These are phyloP conservation scores for Hypsizygus marmoreus DNA, from an alignment of 768 basidiomycete species.

Conservation along the genomic window DNA sequence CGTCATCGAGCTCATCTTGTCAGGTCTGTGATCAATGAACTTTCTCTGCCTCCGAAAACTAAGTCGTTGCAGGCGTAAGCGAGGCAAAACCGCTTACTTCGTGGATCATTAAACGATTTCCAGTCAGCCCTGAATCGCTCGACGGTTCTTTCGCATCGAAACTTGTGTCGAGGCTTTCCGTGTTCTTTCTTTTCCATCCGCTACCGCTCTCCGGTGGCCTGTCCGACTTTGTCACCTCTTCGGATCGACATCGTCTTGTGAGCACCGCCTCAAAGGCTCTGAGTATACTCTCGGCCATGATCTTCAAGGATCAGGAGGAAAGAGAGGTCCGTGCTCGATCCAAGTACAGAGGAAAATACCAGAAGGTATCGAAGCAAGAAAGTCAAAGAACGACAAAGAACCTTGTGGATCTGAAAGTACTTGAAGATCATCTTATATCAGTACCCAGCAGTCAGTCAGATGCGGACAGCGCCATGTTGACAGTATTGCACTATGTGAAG, in stretches of 20 bases:
- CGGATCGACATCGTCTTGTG: constrained; percentile 10
- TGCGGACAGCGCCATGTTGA: constrained; percentile 4
- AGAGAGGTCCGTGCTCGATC: constrained; percentile 2
- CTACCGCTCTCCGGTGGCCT: background rate
- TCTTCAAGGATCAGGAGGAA: background rate
- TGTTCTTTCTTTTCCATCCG: constrained; percentile 7
- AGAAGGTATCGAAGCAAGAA: background rate
- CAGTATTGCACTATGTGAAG: constrained; percentile 17
- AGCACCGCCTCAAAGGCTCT: constrained; percentile 11
- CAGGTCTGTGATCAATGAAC: constrained; percentile 18
- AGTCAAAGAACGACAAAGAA: background rate
- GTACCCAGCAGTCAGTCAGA: constrained; percentile 11
- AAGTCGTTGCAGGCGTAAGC: constrained; percentile 12
- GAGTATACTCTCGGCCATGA: background rate
- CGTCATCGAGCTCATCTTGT: constrained; percentile 26
- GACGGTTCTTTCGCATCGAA: constrained; percentile 12
- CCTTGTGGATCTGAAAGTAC: constrained; percentile 13
- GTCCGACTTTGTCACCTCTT: background rate
- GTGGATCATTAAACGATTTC: constrained; percentile 36
- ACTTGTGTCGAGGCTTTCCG: constrained; percentile 7
- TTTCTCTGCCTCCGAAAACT: constrained; percentile 3
- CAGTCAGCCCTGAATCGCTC: constrained; percentile 13
- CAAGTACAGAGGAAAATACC: constrained; percentile 3
- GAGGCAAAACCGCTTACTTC: constrained; percentile 14
- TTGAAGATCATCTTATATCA: constrained; percentile 8